A percentile compares a stretch with the other conserved stretches of the same genome.
These are phyloP conservation scores for Pythium sp. DNA, from an alignment of 352 stramenopile species.

Conservation along the genomic window DNA sequence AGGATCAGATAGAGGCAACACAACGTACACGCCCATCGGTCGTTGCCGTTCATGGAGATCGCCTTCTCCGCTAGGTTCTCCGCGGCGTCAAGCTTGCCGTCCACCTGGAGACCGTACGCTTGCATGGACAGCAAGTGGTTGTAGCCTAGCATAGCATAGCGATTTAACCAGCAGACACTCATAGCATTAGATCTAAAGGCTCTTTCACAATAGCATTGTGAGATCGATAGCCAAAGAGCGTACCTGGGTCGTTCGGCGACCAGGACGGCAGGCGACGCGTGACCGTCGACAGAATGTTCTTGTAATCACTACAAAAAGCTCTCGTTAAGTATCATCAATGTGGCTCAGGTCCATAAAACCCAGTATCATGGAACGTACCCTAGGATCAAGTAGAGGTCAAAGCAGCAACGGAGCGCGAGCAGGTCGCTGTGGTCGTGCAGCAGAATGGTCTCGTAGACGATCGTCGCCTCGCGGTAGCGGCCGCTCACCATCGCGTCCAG, in stretches of 20 bases:
- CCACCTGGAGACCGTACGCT: conserved; percentile 73
- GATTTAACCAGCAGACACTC: not conserved
- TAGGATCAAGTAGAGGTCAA: conserved; percentile 77
- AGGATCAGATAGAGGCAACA: no score
- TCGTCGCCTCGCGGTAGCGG: conserved; percentile 61
- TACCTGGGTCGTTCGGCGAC: conserved; percentile 65
- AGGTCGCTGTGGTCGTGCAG: conserved; percentile 62
- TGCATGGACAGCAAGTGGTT: conserved; percentile 81
- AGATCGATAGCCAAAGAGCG: not conserved
- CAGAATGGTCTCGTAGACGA: conserved; percentile 81
- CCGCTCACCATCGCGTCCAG: conserved; percentile 69
- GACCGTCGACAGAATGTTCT: conserved; percentile 74
- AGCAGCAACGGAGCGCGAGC: conserved; percentile 72
- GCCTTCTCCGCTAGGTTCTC: conserved; percentile 72
- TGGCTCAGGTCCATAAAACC: not conserved
- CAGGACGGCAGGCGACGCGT: conserved; percentile 69
- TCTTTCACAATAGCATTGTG: not conserved
- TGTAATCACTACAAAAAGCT: conserved; percentile 47
- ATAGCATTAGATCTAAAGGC: not conserved
- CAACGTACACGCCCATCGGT: conserved; percentile 79
- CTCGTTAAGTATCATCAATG: not conserved
- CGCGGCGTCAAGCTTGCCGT: conserved; percentile 62
- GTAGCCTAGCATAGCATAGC: conserved; percentile 33
- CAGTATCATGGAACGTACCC: conserved; percentile 32
- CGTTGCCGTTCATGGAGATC: conserved; percentile 83